A percentile compares a stretch with the other conserved stretches of the same genome.
Conservation (phyloP, 2,329 filamentous ascomycete species). For the Colletotrichum magnum region DNA sequence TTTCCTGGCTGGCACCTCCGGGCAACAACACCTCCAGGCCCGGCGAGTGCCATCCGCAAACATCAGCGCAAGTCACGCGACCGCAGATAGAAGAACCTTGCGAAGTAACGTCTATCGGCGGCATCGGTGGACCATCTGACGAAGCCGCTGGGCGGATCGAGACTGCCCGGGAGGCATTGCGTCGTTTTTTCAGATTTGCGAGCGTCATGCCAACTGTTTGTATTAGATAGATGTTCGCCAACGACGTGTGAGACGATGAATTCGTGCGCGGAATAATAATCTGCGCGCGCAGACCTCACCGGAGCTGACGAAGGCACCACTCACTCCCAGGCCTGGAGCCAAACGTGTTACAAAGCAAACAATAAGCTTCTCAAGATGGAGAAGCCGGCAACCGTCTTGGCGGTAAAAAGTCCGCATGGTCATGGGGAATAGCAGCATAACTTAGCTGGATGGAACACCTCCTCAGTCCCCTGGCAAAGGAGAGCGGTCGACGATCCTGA, state of each 20-base stretch:
- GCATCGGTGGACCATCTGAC: not conserved
- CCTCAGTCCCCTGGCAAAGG: not conserved
- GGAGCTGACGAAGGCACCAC: conserved; percentile 12
- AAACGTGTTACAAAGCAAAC: conserved; percentile 1
- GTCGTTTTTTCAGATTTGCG: conserved; percentile 2
- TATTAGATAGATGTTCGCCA: not conserved
- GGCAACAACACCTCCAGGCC: not conserved
- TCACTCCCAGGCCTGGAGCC: not conserved
- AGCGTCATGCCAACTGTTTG: not conserved
- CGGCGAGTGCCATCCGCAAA: conserved; percentile 20
- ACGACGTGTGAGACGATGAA: too few relatives aligned
- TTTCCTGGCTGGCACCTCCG: not conserved
- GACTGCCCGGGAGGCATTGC: conserved; percentile 6
- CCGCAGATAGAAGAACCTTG: not conserved
- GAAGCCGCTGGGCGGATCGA: conserved; percentile 7
- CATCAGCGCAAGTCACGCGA: conserved; percentile 14
- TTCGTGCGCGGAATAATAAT: not conserved
- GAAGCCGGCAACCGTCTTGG: conserved; percentile 33
- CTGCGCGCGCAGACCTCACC: conserved; percentile 13
- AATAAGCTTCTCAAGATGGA: conserved; percentile 10
- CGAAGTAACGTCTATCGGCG: conserved; percentile 5
- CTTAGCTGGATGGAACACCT: not conserved
- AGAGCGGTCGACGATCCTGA: conserved; percentile 7
- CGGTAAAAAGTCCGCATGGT: conserved; percentile 4
- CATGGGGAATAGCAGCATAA: conserved; percentile 8